Evolutionary conservation across 2,329 filamentous ascomycete species (phyloP).

Genomic region (Didymella arachidicola): DNA sequence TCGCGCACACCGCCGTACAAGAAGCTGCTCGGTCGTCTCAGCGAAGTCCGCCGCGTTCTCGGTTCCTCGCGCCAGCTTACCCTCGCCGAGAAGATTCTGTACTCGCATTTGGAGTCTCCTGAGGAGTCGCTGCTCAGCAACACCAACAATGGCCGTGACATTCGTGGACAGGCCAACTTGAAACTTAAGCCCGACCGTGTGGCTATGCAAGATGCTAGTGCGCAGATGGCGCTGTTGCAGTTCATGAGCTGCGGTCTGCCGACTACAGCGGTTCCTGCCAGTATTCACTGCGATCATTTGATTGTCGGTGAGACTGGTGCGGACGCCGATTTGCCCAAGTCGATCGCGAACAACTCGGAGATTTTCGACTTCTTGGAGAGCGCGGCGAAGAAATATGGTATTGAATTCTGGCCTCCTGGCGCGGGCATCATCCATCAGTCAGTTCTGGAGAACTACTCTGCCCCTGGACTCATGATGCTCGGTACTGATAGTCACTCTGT

Average conservation of each 20-base stretch:
- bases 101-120: conserved; percentile 88
- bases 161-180: conserved; percentile 88
- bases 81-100: conserved; percentile 96
- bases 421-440: conserved; percentile 79
- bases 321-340: conserved; percentile 81
- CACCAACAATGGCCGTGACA: conserved; percentile 82
- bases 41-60: conserved; percentile 77
- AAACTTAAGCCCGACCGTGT: conserved; percentile 97
- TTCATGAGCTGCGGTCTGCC: conserved; percentile 97
- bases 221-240: conserved; percentile 97
- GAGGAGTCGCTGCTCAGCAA: conserved; percentile 85
- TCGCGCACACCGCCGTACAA: conserved; percentile 79
- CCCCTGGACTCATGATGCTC: conserved; percentile 98
- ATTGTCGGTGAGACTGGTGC: conserved; percentile 95
- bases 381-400: conserved; percentile 64
- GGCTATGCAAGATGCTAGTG: conserved; percentile 98
- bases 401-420: conserved; percentile 54
- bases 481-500: conserved; percentile 97
- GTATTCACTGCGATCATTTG: conserved; percentile 98
- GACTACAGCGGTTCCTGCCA: conserved; percentile 89
- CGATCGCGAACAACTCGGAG: conserved; percentile 92
- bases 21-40: conserved; percentile 79
- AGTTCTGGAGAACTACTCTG: conserved; percentile 95
- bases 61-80: conserved; percentile 72
- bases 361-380: conserved; percentile 98